Conservation (phyloP, 2,329 filamentous ascomycete species). For the Chrysosporium queenslandicum region DNA sequence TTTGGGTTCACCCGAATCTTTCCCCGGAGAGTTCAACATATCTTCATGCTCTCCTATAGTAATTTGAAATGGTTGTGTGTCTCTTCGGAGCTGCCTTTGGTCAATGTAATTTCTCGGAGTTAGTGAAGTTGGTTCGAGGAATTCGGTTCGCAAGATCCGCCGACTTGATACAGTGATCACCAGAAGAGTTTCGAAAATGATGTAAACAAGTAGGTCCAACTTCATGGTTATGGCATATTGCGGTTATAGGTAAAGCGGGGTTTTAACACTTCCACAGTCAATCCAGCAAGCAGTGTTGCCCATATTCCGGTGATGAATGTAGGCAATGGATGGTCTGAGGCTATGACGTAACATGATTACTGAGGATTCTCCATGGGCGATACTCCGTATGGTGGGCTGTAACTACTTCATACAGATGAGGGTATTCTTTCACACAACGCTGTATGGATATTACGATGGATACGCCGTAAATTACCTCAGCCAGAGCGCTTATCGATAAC, state of each 20-base stretch:
- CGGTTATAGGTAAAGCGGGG: too few species aligned
- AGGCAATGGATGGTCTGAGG: too few species aligned
- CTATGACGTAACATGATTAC: too few species aligned
- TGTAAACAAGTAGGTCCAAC: neutral
- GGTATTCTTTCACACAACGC: too few species aligned
- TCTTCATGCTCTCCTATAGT: conserved; percentile 1
- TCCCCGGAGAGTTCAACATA: conserved; percentile 11
- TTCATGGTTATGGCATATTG: neutral
- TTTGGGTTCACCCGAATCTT: neutral
- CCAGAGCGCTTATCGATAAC: neutral
- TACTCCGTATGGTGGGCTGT: too few species aligned
- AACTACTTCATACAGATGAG: too few species aligned
- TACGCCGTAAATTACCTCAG: too few species aligned
- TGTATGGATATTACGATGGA: too few species aligned
- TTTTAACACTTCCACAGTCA: too few species aligned
- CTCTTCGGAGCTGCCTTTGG: neutral
- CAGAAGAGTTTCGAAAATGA: neutral
- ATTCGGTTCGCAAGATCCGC: neutral
- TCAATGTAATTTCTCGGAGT: neutral
- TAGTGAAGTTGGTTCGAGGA: neutral
- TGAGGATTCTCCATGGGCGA: too few species aligned
- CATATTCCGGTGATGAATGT: too few species aligned
- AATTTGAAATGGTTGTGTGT: neutral
- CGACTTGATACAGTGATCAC: neutral
- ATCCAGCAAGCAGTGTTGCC: too few species aligned